A percentile compares a stretch with the other conserved stretches of the same genome.
Conservation (phyloP, 768 basidiomycete species). For the Mycena rebaudengoi region DNA sequence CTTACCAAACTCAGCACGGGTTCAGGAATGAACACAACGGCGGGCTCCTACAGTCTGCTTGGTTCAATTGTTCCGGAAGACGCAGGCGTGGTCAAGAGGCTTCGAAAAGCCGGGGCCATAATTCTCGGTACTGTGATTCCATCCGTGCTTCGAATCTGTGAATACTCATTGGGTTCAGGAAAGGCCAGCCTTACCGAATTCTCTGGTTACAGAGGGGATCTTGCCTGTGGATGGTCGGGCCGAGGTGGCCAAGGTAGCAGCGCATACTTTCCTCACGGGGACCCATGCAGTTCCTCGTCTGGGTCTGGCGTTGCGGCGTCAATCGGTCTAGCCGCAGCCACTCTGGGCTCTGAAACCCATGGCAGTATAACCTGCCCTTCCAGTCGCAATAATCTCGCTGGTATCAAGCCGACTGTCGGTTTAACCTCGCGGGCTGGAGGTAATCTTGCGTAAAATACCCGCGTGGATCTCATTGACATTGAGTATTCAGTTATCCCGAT, state of each 20-base stretch:
- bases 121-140: slow-evolving; percentile 45
- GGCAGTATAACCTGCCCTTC: slow-evolving; percentile 65
- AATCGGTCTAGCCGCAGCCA: slow-evolving; percentile 58
- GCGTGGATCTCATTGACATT: not conserved
- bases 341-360: slow-evolving; percentile 60
- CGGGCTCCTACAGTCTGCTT: slow-evolving; percentile 52
- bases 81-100: slow-evolving; percentile 53
- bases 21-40: slow-evolving; percentile 57
- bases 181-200: slow-evolving; percentile 67
- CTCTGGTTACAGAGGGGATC: slow-evolving; percentile 55
- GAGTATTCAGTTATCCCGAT: slow-evolving; percentile 63
- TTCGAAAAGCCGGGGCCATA: slow-evolving; percentile 54
- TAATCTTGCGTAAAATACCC: slow-evolving; percentile 21
- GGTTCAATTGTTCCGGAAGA: slow-evolving; percentile 55
- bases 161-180: slow-evolving; percentile 36
- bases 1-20: not conserved
- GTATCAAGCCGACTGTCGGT: slow-evolving; percentile 69
- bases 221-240: slow-evolving; percentile 66
- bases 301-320: slow-evolving; percentile 65
- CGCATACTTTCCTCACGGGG: slow-evolving; percentile 59
- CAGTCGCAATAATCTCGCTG: slow-evolving; percentile 61
- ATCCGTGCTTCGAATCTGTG: not conserved
- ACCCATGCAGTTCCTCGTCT: slow-evolving; percentile 67
- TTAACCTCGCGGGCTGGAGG: slow-evolving; percentile 68
- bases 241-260: slow-evolving; percentile 60